A percentile compares a stretch with the other conserved stretches of the same genome.
These are phyloP conservation scores for Ocimum tenuiflorum DNA, from an alignment of 257 asterid genomes.

Conservation along the genomic window DNA sequence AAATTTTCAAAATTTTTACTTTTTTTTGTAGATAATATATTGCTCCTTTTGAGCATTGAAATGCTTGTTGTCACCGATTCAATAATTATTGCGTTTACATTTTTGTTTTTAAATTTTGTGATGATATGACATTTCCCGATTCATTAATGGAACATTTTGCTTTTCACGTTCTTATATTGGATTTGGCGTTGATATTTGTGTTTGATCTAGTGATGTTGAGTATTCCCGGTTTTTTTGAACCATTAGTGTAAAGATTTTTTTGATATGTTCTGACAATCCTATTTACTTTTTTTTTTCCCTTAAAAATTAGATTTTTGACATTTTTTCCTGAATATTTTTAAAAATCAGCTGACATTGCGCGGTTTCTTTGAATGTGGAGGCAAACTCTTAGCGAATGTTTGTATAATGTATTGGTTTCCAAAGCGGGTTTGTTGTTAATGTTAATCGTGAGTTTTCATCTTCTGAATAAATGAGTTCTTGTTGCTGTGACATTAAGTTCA, in stretches of 20 bases:
- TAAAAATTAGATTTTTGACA: no score
- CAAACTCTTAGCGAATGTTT: not conserved
- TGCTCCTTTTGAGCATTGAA: not conserved
- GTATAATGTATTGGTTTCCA: not conserved
- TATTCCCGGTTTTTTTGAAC: not conserved
- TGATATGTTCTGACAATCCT: conserved; percentile 3
- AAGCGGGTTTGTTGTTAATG: not conserved
- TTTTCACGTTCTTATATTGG: not conserved
- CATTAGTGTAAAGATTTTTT: not conserved
- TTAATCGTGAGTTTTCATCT: not conserved
- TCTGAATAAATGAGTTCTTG: not conserved
- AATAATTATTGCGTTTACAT: not conserved
- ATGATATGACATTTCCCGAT: not conserved
- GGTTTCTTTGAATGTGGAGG: not conserved
- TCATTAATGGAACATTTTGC: conserved; percentile 16
- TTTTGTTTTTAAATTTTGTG: not conserved
- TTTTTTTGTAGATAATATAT: not conserved
- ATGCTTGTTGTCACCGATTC: not conserved
- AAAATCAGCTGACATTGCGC: no score
- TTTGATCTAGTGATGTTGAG: conserved; percentile 13
- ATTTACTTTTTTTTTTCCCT: not conserved
- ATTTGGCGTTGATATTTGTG: not conserved
- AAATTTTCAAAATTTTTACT: no score
- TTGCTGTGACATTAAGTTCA: not conserved
- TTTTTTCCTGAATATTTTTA: no score